Evolutionary conservation across 441 rosid species (phyloP).

Genomic region (Jatropha podagrica): DNA sequence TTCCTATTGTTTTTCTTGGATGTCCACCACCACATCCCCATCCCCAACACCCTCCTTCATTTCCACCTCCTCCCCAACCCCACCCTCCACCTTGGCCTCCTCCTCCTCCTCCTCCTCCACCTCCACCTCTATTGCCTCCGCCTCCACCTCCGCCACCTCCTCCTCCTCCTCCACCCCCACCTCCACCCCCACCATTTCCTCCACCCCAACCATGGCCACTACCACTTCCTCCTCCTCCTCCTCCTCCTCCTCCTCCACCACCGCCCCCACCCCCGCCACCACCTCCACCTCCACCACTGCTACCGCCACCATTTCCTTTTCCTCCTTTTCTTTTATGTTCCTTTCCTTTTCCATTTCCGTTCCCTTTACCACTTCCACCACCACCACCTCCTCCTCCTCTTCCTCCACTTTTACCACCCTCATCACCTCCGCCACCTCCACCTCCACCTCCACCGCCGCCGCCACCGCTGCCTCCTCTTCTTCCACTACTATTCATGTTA

Average conservation of each 20-base stretch:
- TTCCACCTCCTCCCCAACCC: constrained; percentile 22
- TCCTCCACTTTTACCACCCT: constrained; percentile 2
- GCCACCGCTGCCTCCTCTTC: constrained; percentile 4
- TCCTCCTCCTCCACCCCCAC: not conserved
- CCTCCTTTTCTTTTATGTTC: not conserved
- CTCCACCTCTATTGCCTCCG: not conserved
- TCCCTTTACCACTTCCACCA: not conserved
- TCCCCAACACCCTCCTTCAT: constrained; percentile 11
- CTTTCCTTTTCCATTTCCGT: not conserved
- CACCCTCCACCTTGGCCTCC: constrained; percentile 7
- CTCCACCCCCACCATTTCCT: not conserved
- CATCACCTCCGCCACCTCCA: constrained; percentile 4
- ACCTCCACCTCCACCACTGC: not conserved
- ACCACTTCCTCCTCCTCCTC: constrained; percentile 6
- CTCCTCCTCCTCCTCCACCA: not conserved
- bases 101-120: constrained; percentile 2
- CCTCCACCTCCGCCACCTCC: not conserved
- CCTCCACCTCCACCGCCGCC: not conserved
- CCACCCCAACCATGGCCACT: constrained; percentile 6
- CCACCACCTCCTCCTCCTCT: constrained; percentile 13
- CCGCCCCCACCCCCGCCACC: not conserved
- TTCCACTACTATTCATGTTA: constrained; percentile 16
- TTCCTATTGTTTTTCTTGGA: constrained; percentile 16
- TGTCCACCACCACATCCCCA: constrained; percentile 18
- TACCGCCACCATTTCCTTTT: not conserved